Evolutionary conservation across 306 rosid genomes (phyloP), one percentile per base, ranked within the genome.

Genomic region (Acacia confusa): DNA sequence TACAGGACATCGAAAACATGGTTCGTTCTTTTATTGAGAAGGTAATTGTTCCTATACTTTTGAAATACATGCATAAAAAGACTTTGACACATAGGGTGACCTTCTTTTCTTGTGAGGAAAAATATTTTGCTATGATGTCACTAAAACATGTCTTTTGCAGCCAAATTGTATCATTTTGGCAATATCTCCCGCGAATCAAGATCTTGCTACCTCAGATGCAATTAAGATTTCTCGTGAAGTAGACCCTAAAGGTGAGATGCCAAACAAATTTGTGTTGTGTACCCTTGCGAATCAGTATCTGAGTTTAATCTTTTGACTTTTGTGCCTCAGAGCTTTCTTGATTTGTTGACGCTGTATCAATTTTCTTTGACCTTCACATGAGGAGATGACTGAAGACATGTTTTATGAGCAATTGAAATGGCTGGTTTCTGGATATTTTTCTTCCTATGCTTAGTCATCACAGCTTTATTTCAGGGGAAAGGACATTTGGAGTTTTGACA

Each of bases 141-240:
- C 4, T 74, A 55, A 55, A 40, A 40, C 38, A 36, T 53, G 32
- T 74, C 25, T 32, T 61, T 36, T 84, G 82, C 90, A 96, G 99
- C 99, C 99, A 25, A 96, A 96, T 84, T 88, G 97, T 88, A 93
- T 96, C 79, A 94, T 96, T 86, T 88, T 94, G 52, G 99, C 99
- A 65, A 91, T 96, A 85, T 96, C 99, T 86, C 99, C 99, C 78
- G 99, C 99, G 64, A 96, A 96, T 89, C 99, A 96, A 92, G 99
- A 96, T 82, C 93, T 96, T 87, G 99, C 99, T 67, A 96, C 99
- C 38, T 96, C 99, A 45, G 99, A 96, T 86, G 99, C 99, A 38
- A 94, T 96, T 84, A 96, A 90, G 84, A 96, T 96, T 72, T 96
- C 99, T 74, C 98, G 99, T 74, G 98, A 96, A 85, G 99, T 96